A percentile compares a stretch with the other conserved stretches of the same genome.
phyloP scores from a whole-genome alignment of 495 filamentous ascomycete genomes.

The Sabuloglossum arenarium region DNA sequence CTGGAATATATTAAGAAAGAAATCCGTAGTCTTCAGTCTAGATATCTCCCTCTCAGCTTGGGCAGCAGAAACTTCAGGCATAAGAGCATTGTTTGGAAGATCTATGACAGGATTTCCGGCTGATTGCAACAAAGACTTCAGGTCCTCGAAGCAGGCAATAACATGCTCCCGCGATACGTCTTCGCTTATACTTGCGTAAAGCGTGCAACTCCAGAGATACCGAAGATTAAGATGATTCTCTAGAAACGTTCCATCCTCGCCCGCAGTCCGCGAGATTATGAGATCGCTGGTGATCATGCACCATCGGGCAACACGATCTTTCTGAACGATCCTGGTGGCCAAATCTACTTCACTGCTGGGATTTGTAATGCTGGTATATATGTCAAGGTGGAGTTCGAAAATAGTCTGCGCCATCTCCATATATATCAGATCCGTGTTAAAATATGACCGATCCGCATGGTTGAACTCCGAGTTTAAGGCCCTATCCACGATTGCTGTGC shows the following conservation, averaged over 20 bases:
- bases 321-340: slow-evolving; percentile 34
- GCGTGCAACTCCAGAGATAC: slow-evolving; percentile 72
- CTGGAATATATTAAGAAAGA: slow-evolving; percentile 70
- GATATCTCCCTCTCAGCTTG: slow-evolving; percentile 78
- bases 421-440: not conserved
- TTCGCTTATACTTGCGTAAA: slow-evolving; percentile 47
- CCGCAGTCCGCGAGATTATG: slow-evolving; percentile 21
- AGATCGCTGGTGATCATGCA: slow-evolving; percentile 42
- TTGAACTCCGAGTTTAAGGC: not conserved
- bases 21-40: slow-evolving; percentile 84
- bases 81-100: slow-evolving; percentile 67
- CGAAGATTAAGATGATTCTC: slow-evolving; percentile 24
- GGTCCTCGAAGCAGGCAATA: slow-evolving; percentile 57
- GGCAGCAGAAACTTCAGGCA: slow-evolving; percentile 67
- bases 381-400: slow-evolving; percentile 77
- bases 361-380: slow-evolving; percentile 57
- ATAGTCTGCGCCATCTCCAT: slow-evolving; percentile 46
- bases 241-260: slow-evolving; percentile 11
- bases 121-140: slow-evolving; percentile 28
- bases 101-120: slow-evolving; percentile 28
- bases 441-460: not conserved
- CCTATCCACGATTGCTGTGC: not conserved
- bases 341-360: slow-evolving; percentile 47
- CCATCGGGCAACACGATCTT: slow-evolving; percentile 59
- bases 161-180: slow-evolving; percentile 54